A percentile compares a stretch with the other conserved stretches of the same genome.
These are phyloP conservation scores for Zygnema circumcarinatum DNA, from an alignment of 139 green algal species.

Conservation along the genomic window DNA sequence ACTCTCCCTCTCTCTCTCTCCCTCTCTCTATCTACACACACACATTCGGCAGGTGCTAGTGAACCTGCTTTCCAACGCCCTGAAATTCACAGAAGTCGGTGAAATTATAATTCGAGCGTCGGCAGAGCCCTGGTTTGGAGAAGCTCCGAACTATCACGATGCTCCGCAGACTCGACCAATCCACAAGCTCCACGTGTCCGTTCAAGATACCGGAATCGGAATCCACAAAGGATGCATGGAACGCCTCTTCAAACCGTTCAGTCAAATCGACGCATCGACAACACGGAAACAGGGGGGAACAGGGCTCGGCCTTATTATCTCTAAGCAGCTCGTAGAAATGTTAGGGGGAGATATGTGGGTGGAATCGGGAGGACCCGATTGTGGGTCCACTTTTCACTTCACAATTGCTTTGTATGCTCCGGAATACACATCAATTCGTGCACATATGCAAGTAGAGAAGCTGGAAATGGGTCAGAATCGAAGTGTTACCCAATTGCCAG, in stretches of 20 bases:
- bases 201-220: conserved; percentile 39
- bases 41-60: conserved; percentile 34
- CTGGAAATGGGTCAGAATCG: too few species aligned
- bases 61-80: conserved; percentile 39
- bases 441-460: too few species aligned
- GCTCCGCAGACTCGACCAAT: neutral
- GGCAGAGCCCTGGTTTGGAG: neutral
- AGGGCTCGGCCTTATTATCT: conserved; percentile 67
- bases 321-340: conserved; percentile 43
- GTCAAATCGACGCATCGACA: conserved; percentile 48
- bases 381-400: conserved; percentile 22
- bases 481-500: too few species aligned
- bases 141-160: neutral
- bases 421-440: too few species aligned
- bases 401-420: conserved; percentile 21
- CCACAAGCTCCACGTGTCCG: conserved; percentile 7
- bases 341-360: conserved; percentile 30
- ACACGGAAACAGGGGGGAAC: conserved; percentile 65
- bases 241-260: conserved; percentile 40
- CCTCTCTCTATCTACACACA: too few species aligned
- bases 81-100: conserved; percentile 33
- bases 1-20: neutral
- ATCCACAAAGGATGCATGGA: conserved; percentile 23
- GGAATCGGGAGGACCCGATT: neutral
- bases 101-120: conserved; percentile 2